Base-by-base conservation (phyloP, 192 early-diverging fungal species). In the Chytriomyces hyalinus region DNA sequence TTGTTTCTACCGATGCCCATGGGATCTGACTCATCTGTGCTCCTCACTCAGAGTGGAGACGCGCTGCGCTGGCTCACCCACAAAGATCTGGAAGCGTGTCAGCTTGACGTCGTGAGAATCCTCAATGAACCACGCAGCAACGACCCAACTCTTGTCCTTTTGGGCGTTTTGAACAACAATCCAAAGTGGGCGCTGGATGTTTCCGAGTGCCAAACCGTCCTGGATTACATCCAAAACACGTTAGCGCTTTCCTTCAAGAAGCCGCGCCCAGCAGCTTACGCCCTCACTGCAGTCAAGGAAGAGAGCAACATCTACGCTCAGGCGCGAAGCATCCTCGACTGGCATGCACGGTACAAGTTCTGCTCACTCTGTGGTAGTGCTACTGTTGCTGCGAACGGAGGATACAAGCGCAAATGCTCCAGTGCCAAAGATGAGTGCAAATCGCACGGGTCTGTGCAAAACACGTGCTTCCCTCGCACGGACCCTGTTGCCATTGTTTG, bases 401-500 rank as follows among this genome's bases (percentile, higher is more conserved):
- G 84, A 8, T 84, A 78, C 69, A 85, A 86, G 53, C 53, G 77
- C 50, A n/a, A 46, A 48, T 87, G 82, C 70, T 17, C 59, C 9
- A 47, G 36, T 17, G 13, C 67, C 44, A 10, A 6, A 24, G 83
- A 73, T 36, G 49, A 70, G 6, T 86, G 81, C 70, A 49, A 24
- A 6, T 59, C 75, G 4, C 68, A 83, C 15, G 74, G 43, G 45
- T 64, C 63, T 24, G 81, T 83, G 1, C 83, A 88, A 47, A 84
- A 82, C 71, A 77, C 64, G 20, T 79, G 68, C 26, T 85, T 85
- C 62, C 86, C 86, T 10, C 81, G 88, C 49, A 89, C 87, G 36
- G 88, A 90, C 70, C 83, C 87, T n/a, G 88, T 90, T 4, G 83
- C 84, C 10, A 90, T 90, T 50, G 75, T 84, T 13, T 71, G 73